A percentile compares a stretch with the other conserved stretches of the same genome.
phyloP scores from a whole-genome alignment of 139 green algal species.

The Penium margaritaceum region DNA sequence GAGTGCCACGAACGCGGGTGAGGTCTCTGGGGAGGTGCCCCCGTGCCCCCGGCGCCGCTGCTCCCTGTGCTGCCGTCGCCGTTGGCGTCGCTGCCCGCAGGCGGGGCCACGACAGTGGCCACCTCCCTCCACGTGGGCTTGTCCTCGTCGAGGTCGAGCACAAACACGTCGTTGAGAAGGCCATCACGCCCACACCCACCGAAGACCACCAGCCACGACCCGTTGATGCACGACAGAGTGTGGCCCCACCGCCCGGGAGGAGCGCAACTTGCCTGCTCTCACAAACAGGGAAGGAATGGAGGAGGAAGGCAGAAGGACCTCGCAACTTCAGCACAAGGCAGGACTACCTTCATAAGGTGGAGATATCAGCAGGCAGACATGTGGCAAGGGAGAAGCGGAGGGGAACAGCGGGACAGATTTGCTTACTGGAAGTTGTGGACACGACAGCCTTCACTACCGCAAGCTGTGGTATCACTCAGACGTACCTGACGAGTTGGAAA shows the following conservation, averaged over 20 bases:
- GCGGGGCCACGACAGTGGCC: neutral
- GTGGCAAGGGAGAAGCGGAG: no score
- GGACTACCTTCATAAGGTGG: no score
- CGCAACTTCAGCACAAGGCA: no score
- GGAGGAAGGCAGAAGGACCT: no score
- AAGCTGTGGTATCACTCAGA: no score
- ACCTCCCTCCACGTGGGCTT: slow-evolving; percentile 32
- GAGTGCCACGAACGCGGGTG: slow-evolving; percentile 41
- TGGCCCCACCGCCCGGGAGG: slow-evolving; percentile 45
- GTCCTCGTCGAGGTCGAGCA: slow-evolving; percentile 39
- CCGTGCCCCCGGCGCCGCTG: neutral
- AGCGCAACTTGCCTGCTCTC: neutral
- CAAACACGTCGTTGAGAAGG: slow-evolving; percentile 40
- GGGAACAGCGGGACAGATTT: no score
- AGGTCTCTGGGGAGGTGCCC: slow-evolving; percentile 3
- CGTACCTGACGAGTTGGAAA: no score
- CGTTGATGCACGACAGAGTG: slow-evolving; percentile 37
- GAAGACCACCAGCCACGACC: slow-evolving; percentile 41
- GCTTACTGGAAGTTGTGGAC: no score
- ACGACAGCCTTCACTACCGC: no score
- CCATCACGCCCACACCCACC: slow-evolving; percentile 39
- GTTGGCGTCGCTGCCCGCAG: neutral
- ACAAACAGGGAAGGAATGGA: no score
- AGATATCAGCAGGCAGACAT: no score
- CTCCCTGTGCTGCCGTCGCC: neutral